A percentile compares a stretch with the other conserved stretches of the same genome.
These are phyloP conservation scores for Dryadomyces sulphureus DNA, from an alignment of 2,329 filamentous ascomycete species.

Conservation along the genomic window DNA sequence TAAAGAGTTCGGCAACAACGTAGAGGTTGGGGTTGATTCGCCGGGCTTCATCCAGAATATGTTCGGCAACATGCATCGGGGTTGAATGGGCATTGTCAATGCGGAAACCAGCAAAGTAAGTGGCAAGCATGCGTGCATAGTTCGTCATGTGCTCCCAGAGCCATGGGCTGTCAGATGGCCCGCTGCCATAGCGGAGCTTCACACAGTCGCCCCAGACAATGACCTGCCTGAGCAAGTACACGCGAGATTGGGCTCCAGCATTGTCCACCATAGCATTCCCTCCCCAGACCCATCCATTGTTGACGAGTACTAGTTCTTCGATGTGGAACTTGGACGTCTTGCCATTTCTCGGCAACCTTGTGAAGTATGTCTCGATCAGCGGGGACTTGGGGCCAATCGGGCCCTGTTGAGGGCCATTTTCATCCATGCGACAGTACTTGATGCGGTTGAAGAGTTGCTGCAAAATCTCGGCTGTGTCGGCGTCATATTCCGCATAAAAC, in stretches of 20 bases:
- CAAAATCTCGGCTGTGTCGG: slow-evolving; percentile 66
- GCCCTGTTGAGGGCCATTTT: slow-evolving; percentile 76
- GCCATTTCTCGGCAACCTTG: slow-evolving; percentile 66
- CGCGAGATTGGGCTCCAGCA: slow-evolving; percentile 73
- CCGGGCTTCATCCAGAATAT: slow-evolving; percentile 87
- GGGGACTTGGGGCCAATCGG: slow-evolving; percentile 63
- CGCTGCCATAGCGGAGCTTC: slow-evolving; percentile 77
- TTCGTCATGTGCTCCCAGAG: slow-evolving; percentile 93
- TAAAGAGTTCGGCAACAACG: slow-evolving; percentile 89
- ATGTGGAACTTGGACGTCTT: slow-evolving; percentile 58
- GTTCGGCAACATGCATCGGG: slow-evolving; percentile 83
- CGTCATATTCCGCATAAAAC: slow-evolving; percentile 86
- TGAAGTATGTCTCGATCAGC: slow-evolving; percentile 90
- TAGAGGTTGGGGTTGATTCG: slow-evolving; percentile 76
- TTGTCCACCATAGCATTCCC: slow-evolving; percentile 91
- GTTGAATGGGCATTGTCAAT: slow-evolving; percentile 99
- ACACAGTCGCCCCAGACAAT: slow-evolving; percentile 99
- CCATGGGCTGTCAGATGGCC: slow-evolving; percentile 75
- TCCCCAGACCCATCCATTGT: slow-evolving; percentile 99
- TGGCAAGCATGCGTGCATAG: slow-evolving; percentile 84
- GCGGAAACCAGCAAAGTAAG: slow-evolving; percentile 86
- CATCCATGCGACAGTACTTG: slow-evolving; percentile 89
- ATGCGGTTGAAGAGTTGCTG: slow-evolving; percentile 88
- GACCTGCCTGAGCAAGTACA: slow-evolving; percentile 91
- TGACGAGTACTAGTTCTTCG: slow-evolving; percentile 68